Evolutionary conservation across 2,329 filamentous ascomycete genomes (phyloP), one percentile per base, ranked within the genome.

Genomic region (Pseudogymnoascus verrucosus): DNA sequence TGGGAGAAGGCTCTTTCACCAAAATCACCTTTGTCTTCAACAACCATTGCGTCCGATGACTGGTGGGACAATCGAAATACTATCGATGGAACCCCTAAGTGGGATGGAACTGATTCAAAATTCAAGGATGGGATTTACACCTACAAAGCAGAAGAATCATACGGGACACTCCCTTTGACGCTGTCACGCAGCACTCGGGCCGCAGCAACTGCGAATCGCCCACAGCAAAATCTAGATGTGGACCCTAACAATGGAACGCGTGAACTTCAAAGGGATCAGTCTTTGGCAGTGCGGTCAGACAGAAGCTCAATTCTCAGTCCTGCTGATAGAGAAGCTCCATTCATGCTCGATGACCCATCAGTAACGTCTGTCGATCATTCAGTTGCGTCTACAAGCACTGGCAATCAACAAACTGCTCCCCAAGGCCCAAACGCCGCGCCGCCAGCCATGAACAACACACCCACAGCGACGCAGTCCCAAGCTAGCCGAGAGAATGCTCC

Each of bases 51-150:
- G 31, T 73, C 70, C 2, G 73, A 76, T 31, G 72, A 74, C 31
- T 78, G 76, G 76, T 79, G 78, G 77, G 74, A 69, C 14, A 61
- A 65, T 69, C 44, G 54, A 61, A 19, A 67, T 31, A 63, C 54
- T 14, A 23, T 69, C 23, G 65, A 64, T 34, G 70, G 69, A 42
- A 61, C 34, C 7, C 59, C 19, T 4, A 42, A 61, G 21, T 39
- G 59, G 59, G 59, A 37, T 40, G 64, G 67, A 40, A 31, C 23
- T 5, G 67, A 66, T 23, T 63, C 65, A 6, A 31, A 28, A 14
- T 40, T 28, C 23, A 62, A 63, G 16, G 61, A 62, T 51, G 37
- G 37, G 4, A 42, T 57, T 42, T 47, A 47, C 12, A 62, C 61
- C 26, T 57, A 57, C n/a, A 57, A 57, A 57, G 51, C 51, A 34